Conservation (phyloP, 1,284 basidiomycete species). For the Stygiomarasmius scandens region DNA sequence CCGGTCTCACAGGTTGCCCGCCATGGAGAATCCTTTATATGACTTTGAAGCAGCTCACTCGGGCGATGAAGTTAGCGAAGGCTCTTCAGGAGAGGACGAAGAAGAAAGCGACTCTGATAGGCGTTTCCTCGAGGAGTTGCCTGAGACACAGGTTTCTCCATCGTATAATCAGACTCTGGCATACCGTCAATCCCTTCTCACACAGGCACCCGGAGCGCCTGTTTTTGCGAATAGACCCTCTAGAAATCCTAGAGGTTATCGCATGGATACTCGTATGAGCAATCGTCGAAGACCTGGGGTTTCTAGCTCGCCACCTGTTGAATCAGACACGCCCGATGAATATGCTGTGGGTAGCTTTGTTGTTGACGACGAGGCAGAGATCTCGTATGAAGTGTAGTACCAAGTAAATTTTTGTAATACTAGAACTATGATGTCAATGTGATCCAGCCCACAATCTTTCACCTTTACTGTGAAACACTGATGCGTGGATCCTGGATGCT, state of each 20-base stretch:
- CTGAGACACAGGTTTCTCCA: slow-evolving; percentile 72
- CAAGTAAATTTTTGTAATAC: not conserved
- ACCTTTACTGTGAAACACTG: too few relatives aligned
- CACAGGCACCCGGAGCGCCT: slow-evolving; percentile 63
- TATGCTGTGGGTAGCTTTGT: slow-evolving; percentile 78
- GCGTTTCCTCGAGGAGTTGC: slow-evolving; percentile 65
- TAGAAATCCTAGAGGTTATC: slow-evolving; percentile 41
- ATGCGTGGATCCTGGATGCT: too few relatives aligned
- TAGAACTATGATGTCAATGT: too few relatives aligned
- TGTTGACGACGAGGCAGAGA: slow-evolving; percentile 68
- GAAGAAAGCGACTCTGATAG: slow-evolving; percentile 71
- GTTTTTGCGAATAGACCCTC: slow-evolving; percentile 54
- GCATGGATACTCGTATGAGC: slow-evolving; percentile 25
- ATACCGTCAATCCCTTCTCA: slow-evolving; percentile 71
- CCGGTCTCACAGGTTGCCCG: slow-evolving; percentile 31
- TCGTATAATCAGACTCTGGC: slow-evolving; percentile 73
- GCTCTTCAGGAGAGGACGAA: slow-evolving; percentile 60
- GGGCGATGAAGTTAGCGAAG: slow-evolving; percentile 74
- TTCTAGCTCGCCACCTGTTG: slow-evolving; percentile 63
- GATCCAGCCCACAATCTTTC: too few relatives aligned
- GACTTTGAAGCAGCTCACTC: slow-evolving; percentile 77
- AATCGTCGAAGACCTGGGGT: slow-evolving; percentile 33
- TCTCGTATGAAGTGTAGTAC: slow-evolving; percentile 26
- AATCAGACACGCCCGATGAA: slow-evolving; percentile 56
- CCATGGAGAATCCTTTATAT: slow-evolving; percentile 53